Evolutionary conservation across 208 protist genomes (phyloP).

Genomic region (Acanthamoeba divionensis): DNA sequence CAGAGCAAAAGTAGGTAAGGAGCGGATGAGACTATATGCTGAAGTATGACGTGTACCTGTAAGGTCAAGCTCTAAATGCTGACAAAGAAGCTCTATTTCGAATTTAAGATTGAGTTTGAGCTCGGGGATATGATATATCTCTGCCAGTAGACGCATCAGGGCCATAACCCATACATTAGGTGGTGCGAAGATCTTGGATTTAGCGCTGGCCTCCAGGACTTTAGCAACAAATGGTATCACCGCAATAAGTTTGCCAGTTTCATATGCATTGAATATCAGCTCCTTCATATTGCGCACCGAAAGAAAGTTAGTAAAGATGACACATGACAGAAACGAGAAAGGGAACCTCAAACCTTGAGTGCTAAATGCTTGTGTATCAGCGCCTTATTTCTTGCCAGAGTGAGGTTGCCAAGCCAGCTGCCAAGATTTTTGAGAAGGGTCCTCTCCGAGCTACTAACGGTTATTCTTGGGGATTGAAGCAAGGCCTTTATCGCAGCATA

Average conservation of each 20-base stretch:
- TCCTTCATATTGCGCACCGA: conserved; percentile 63
- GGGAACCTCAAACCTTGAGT: conserved; percentile 78
- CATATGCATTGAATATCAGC: conserved; percentile 91
- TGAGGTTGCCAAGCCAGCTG: conserved; percentile 95
- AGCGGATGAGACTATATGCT: neutral
- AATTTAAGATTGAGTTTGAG: conserved; percentile 97
- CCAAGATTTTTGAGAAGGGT: conserved; percentile 96
- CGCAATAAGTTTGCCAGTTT: conserved; percentile 90
- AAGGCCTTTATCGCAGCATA: conserved; percentile 85
- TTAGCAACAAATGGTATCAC: conserved; percentile 96
- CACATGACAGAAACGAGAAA: neutral
- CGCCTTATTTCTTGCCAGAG: conserved; percentile 96
- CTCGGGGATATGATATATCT: conserved; percentile 93
- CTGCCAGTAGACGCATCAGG: conserved; percentile 88
- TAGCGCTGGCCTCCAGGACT: conserved; percentile 69
- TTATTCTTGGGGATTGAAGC: conserved; percentile 92
- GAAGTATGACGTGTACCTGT: neutral
- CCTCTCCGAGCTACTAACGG: conserved; percentile 87
- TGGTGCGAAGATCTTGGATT: conserved; percentile 90
- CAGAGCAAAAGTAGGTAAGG: neutral
- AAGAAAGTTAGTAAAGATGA: neutral
- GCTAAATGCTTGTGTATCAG: conserved; percentile 92
- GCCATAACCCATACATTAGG: conserved; percentile 98
- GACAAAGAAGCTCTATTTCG: conserved; percentile 91
- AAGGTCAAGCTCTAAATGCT: conserved; percentile 81